Conservation (phyloP, 495 filamentous ascomycete species). For the Haplographium delicatum region DNA sequence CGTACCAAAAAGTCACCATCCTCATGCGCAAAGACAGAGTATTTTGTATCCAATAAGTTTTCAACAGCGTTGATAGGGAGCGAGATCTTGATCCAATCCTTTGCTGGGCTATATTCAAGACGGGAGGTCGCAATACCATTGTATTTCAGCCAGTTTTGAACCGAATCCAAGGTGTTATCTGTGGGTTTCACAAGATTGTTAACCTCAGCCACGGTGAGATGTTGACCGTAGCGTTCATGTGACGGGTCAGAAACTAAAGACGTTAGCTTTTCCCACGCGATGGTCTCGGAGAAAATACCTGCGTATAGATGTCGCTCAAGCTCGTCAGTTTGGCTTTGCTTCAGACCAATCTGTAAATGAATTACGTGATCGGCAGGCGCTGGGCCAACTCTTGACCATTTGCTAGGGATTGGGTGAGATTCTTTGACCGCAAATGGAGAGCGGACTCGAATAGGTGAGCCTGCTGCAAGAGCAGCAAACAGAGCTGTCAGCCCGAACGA, state of each 20-base stretch:
- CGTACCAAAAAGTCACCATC: conserved; percentile 30
- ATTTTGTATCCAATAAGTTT: conserved; percentile 51
- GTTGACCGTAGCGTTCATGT: conserved; percentile 39
- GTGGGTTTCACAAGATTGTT: conserved; percentile 28
- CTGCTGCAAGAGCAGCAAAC: background rate
- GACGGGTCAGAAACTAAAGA: conserved; percentile 33
- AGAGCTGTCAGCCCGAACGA: conserved; percentile 5
- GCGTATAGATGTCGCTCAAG: conserved; percentile 47
- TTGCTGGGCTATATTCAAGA: conserved; percentile 39
- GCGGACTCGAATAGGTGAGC: conserved; percentile 16
- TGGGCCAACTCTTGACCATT: conserved; percentile 40
- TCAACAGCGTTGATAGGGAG: conserved; percentile 47
- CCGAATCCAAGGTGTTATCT: conserved; percentile 33
- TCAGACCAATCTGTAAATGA: conserved; percentile 48
- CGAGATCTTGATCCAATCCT: conserved; percentile 45
- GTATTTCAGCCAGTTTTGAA: conserved; percentile 40
- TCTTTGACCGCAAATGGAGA: conserved; percentile 49
- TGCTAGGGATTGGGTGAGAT: conserved; percentile 39
- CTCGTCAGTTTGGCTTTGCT: conserved; percentile 44
- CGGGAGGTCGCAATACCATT: conserved; percentile 39
- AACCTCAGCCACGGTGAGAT: conserved; percentile 34
- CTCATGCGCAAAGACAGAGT: conserved; percentile 49
- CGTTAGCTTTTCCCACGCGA: background rate
- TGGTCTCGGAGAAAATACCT: conserved; percentile 25
- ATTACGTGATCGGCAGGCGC: conserved; percentile 35